phyloP scores from a whole-genome alignment of 257 asterid genomes.

The Solanum chaucha region DNA sequence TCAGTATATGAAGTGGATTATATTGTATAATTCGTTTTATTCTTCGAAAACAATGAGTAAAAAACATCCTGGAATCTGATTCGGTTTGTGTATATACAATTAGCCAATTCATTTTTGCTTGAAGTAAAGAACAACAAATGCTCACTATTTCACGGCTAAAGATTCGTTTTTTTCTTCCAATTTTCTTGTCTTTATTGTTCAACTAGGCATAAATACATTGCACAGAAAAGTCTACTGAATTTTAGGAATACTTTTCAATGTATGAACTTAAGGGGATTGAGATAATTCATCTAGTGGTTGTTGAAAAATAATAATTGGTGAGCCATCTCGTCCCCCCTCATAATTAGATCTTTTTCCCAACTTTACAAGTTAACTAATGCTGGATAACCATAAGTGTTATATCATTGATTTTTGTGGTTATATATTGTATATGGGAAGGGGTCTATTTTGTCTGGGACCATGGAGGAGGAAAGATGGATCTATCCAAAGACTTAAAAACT shows the following conservation, averaged over 20 bases:
- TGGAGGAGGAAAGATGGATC: not conserved
- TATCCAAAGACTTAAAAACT: not conserved
- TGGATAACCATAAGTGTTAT: not conserved
- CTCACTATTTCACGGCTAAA: not conserved
- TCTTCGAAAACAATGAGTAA: not conserved
- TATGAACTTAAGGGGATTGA: not conserved
- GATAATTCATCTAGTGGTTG: not conserved
- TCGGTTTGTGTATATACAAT: not conserved
- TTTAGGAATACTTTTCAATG: not conserved
- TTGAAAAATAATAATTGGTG: not conserved
- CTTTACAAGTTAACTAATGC: not conserved
- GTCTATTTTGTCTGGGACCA: not conserved
- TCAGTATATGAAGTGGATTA: not conserved
- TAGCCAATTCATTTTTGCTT: not conserved
- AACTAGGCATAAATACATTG: not conserved
- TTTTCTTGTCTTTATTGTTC: not conserved
- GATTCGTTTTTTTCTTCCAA: not conserved
- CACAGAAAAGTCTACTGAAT: not conserved
- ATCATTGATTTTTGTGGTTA: not conserved
- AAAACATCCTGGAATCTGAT: not conserved
- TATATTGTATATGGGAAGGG: not conserved
- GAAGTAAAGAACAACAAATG: not conserved
- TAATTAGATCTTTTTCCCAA: not conserved
- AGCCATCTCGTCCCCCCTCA: not conserved
- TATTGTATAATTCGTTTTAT: not conserved